Conservation (phyloP, 305 asterid genomes). For the Fraxinus sp. region DNA sequence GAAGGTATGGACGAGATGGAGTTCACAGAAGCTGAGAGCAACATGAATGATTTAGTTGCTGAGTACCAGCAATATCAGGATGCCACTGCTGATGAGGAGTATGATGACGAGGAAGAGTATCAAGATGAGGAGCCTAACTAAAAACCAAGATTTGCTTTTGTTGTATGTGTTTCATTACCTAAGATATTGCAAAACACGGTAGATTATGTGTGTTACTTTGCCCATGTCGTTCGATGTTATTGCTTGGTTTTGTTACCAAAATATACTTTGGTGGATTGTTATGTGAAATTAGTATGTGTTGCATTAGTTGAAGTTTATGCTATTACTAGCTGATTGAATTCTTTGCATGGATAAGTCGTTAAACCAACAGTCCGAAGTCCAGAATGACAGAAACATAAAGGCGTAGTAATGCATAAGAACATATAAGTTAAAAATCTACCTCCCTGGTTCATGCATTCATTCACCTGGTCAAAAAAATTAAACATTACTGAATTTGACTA, state of each 20-base stretch:
- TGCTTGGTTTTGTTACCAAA: not conserved
- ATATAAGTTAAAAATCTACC: not conserved
- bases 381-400: not conserved
- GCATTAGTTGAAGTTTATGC: not conserved
- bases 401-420: not conserved
- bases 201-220: not conserved
- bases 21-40: constrained; percentile 42
- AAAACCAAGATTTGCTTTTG: not conserved
- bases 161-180: not conserved
- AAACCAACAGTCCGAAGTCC: not conserved
- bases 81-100: constrained; percentile 54
- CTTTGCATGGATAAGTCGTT: not conserved
- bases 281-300: not conserved
- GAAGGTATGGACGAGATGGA: constrained; percentile 53
- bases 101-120: constrained; percentile 36
- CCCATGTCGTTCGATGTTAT: not conserved
- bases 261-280: not conserved
- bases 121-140: constrained; percentile 34
- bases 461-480: no score
- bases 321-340: not conserved
- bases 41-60: constrained; percentile 51
- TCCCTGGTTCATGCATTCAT: not conserved
- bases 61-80: constrained; percentile 58
- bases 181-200: not conserved
- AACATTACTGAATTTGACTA: no score